A percentile compares a stretch with the other conserved stretches of the same genome.
These are phyloP conservation scores for Aspergillus sp. DNA, from an alignment of 2,329 filamentous ascomycete species.

Conservation along the genomic window DNA sequence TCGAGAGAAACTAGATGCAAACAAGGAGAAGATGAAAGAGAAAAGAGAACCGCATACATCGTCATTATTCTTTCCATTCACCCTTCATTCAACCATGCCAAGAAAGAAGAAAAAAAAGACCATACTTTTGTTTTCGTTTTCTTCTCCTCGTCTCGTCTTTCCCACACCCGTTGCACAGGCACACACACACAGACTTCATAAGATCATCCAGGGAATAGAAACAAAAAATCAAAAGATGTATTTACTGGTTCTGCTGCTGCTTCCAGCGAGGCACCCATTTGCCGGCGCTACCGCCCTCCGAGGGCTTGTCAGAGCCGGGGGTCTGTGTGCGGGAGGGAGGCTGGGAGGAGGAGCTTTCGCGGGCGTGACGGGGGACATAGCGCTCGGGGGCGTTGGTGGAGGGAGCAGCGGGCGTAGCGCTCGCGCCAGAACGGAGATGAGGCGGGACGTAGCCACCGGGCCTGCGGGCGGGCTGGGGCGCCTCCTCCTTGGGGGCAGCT, in stretches of 20 bases:
- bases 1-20: not conserved
- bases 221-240: not conserved
- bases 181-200: not conserved
- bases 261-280: slow-evolving; percentile 41
- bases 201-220: not conserved
- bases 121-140: not conserved
- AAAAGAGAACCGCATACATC: not conserved
- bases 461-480: slow-evolving; percentile 26
- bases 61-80: not conserved
- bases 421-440: slow-evolving; percentile 36
- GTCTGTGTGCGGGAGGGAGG: slow-evolving; percentile 22
- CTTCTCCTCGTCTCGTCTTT: not conserved
- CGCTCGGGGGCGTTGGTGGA: slow-evolving; percentile 32
- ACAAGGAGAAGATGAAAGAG: not conserved
- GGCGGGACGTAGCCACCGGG: slow-evolving; percentile 41
- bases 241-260: slow-evolving; percentile 35
- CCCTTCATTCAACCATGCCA: not conserved
- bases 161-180: not conserved
- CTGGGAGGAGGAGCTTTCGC: slow-evolving; percentile 28
- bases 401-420: slow-evolving; percentile 26
- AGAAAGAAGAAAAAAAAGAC: not conserved
- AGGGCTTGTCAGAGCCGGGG: slow-evolving; percentile 23
- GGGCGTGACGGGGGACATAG: slow-evolving; percentile 30
- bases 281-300: slow-evolving; percentile 26
- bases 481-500: slow-evolving; percentile 23